These are phyloP conservation scores for Jamesozyma gamospora DNA, from an alignment of 805 yeast genomes.

Conservation along the genomic window DNA sequence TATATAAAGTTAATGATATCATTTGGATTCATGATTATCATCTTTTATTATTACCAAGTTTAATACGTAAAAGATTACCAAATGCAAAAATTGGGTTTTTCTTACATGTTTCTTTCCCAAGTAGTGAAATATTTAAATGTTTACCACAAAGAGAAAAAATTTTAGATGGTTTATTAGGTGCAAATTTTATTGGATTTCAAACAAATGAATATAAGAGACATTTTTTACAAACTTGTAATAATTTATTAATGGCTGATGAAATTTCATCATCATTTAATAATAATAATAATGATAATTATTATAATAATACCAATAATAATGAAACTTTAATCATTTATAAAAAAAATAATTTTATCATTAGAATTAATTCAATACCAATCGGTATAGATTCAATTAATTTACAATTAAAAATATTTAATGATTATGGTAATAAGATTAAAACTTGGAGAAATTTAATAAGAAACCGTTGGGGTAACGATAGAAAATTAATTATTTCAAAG, in stretches of 20 bases:
- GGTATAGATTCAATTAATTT: conserved; percentile 72
- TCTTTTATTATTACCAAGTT: conserved; percentile 69
- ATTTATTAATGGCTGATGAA: conserved; percentile 75
- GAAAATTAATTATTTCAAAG: conserved; percentile 67
- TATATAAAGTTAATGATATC: conserved; percentile 63
- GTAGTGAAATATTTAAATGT: conserved; percentile 89
- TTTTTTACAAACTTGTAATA: conserved; percentile 80
- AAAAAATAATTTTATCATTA: conserved; percentile 28
- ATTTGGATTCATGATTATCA: conserved; percentile 96
- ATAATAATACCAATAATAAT: background rate
- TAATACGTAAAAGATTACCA: conserved; percentile 70
- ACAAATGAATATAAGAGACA: conserved; percentile 89
- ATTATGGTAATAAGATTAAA: conserved; percentile 39
- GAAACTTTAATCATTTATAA: too few relatives aligned
- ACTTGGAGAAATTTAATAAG: conserved; percentile 63
- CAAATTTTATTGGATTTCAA: conserved; percentile 82
- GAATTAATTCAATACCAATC: conserved; percentile 54
- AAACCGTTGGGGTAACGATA: conserved; percentile 58
- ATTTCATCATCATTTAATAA: conserved; percentile 16
- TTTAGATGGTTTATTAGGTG: conserved; percentile 77
- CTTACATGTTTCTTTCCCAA: conserved; percentile 88
- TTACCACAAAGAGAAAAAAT: conserved; percentile 75
- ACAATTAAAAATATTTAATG: conserved; percentile 35
- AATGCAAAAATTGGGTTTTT: conserved; percentile 84
- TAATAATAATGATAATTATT: background rate